Evolutionary conservation across 1,284 basidiomycete species (phyloP).

Genomic region (Tilletia indica): DNA sequence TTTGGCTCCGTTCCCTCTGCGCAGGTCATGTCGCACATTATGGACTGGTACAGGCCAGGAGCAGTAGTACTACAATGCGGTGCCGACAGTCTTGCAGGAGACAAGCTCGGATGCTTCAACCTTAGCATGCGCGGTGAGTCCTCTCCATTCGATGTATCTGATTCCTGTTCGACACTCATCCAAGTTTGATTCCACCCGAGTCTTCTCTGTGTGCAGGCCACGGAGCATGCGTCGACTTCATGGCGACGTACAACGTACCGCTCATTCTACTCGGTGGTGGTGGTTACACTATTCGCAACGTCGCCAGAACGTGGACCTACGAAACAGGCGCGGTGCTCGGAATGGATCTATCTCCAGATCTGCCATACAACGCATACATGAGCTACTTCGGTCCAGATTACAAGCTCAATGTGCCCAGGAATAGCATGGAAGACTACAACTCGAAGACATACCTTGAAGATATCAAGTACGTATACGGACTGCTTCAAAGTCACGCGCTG

Average conservation of each 20-base stretch:
- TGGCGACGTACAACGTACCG: slow-evolving; percentile 80
- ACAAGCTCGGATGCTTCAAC: slow-evolving; percentile 96
- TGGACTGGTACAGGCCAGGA: slow-evolving; percentile 85
- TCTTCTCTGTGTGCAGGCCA: slow-evolving; percentile 61
- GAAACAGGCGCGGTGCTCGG: slow-evolving; percentile 93
- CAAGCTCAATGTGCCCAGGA: slow-evolving; percentile 82
- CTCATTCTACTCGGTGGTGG: slow-evolving; percentile 91
- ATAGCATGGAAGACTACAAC: slow-evolving; percentile 94
- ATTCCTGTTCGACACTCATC: background rate
- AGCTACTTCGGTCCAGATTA: slow-evolving; percentile 98
- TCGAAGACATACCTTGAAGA: slow-evolving; percentile 77
- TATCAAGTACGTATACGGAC: slow-evolving; percentile 63
- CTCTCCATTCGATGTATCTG: background rate
- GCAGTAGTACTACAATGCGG: slow-evolving; percentile 93
- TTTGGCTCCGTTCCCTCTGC: background rate
- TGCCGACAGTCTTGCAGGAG: slow-evolving; percentile 88
- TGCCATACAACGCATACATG: slow-evolving; percentile 95
- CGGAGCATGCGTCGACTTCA: slow-evolving; percentile 82
- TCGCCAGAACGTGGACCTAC: slow-evolving; percentile 90
- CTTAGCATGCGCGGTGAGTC: slow-evolving; percentile 78
- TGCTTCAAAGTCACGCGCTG: background rate
- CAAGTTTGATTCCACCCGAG: background rate
- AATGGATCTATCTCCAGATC: slow-evolving; percentile 70
- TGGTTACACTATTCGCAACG: slow-evolving; percentile 89
- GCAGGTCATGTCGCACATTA: slow-evolving; percentile 78